These are phyloP conservation scores for Phytophthora quininea DNA, from an alignment of 352 stramenopile species.

Conservation along the genomic window DNA sequence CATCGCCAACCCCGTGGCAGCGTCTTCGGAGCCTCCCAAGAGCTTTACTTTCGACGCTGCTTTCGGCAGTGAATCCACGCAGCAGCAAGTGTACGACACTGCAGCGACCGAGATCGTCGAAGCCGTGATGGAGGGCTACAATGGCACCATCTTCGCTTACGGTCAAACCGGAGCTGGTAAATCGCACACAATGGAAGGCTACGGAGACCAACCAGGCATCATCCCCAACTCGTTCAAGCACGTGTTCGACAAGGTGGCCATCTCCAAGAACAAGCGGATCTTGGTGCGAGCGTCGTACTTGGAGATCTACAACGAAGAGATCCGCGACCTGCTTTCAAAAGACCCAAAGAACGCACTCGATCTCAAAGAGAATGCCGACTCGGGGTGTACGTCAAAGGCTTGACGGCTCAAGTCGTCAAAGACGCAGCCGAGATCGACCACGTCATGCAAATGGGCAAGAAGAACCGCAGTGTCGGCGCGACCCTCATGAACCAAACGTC, in stretches of 20 bases:
- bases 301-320: conserved; percentile 99
- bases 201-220: conserved; percentile 82
- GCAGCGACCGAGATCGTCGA: conserved; percentile 91
- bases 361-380: conserved; percentile 91
- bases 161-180: conserved; percentile 93
- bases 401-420: conserved; percentile 90
- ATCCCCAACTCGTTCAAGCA: conserved; percentile 92
- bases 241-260: conserved; percentile 89
- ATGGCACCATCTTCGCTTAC: conserved; percentile 92
- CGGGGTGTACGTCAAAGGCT: conserved; percentile 91
- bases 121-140: conserved; percentile 91
- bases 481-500: conserved; percentile 98
- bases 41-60: conserved; percentile 98
- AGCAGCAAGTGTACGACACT: conserved; percentile 94
- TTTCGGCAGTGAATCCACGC: conserved; percentile 92
- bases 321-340: conserved; percentile 93
- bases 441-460: conserved; percentile 94
- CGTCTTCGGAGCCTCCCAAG: conserved; percentile 86
- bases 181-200: conserved; percentile 89
- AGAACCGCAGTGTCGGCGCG: conserved; percentile 93
- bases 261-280: conserved; percentile 94
- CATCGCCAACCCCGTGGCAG: conserved; percentile 83
- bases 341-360: conserved; percentile 81
- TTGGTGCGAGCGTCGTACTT: conserved; percentile 96
- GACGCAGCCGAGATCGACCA: conserved; percentile 91